These are phyloP conservation scores for Helichrysum umbraculigerum DNA, from an alignment of 129 eudicot species.

Conservation along the genomic window DNA sequence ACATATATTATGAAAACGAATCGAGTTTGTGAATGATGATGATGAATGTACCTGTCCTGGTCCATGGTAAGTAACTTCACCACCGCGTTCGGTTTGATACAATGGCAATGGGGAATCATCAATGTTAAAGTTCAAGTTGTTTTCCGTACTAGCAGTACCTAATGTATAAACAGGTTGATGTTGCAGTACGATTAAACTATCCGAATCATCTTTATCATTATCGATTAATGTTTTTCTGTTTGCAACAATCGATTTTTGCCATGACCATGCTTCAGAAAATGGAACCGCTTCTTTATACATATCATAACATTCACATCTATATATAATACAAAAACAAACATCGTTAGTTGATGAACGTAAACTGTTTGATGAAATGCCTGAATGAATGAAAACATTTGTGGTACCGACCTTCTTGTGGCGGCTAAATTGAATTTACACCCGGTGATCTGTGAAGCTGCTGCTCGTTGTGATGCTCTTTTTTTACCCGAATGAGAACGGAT, in stretches of 20 bases:
- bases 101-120: constrained; percentile 59
- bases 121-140: constrained; percentile 54
- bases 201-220: constrained; percentile 52
- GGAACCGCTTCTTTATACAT: constrained; percentile 68
- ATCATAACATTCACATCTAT: constrained; percentile 74
- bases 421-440: constrained; percentile 1
- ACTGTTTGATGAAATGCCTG: constrained; percentile 29
- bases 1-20: not conserved
- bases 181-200: constrained; percentile 64
- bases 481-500: constrained; percentile 7
- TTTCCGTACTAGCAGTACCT: constrained; percentile 80
- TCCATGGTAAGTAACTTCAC: constrained; percentile 98
- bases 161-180: constrained; percentile 94
- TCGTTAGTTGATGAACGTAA: constrained; percentile 9
- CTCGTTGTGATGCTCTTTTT: constrained; percentile 8
- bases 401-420: constrained; percentile 43
- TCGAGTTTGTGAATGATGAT: not conserved
- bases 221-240: constrained; percentile 51
- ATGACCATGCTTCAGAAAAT: constrained; percentile 72
- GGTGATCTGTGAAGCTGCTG: constrained; percentile 21
- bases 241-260: constrained; percentile 73
- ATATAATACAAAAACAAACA: not conserved
- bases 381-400: not conserved
- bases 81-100: constrained; percentile 87
- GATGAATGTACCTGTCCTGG: constrained; percentile 81